Conservation (phyloP, 805 yeast genomes). For the Candida pseudofarinosa region DNA sequence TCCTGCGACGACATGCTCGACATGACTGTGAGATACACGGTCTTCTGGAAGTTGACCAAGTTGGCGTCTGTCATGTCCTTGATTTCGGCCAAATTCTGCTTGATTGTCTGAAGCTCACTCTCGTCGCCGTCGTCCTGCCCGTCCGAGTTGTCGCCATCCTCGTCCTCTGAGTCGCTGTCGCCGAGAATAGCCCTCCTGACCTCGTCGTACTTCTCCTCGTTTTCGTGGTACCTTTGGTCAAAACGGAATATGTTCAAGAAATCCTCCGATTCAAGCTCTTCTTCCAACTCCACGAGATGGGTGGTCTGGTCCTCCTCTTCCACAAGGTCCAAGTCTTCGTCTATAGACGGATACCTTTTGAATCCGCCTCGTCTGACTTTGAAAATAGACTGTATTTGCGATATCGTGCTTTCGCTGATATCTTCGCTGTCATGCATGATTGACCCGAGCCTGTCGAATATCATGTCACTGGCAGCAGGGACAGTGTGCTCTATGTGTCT, state of each 20-base stretch:
- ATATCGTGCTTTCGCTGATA: conserved; percentile 38
- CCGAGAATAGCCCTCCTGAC: conserved; percentile 46
- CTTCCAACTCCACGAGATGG: conserved; percentile 55
- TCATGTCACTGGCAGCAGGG: conserved; percentile 40
- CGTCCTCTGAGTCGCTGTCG: conserved; percentile 19
- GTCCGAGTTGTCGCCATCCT: conserved; percentile 13
- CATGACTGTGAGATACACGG: conserved; percentile 77
- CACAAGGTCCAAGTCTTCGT: conserved; percentile 52
- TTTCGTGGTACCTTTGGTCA: conserved; percentile 48
- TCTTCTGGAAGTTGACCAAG: conserved; percentile 62
- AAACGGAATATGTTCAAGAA: conserved; percentile 46
- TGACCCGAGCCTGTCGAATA: conserved; percentile 58
- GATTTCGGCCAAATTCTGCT: conserved; percentile 23
- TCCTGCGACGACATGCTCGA: conserved; percentile 91
- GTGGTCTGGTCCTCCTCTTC: conserved; percentile 59
- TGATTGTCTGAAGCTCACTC: conserved; percentile 3
- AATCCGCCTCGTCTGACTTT: conserved; percentile 44
- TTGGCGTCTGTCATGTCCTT: conserved; percentile 69
- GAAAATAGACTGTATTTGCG: conserved; percentile 49
- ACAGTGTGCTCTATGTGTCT: conserved; percentile 41
- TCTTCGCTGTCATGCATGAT: conserved; percentile 52
- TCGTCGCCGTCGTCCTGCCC: conserved; percentile 10
- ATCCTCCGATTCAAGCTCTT: conserved; percentile 42
- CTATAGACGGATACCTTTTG: conserved; percentile 34
- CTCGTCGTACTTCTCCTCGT: conserved; percentile 46